These are phyloP conservation scores for Adansonia gregorii DNA, from an alignment of 441 rosid species.

Conservation along the genomic window DNA sequence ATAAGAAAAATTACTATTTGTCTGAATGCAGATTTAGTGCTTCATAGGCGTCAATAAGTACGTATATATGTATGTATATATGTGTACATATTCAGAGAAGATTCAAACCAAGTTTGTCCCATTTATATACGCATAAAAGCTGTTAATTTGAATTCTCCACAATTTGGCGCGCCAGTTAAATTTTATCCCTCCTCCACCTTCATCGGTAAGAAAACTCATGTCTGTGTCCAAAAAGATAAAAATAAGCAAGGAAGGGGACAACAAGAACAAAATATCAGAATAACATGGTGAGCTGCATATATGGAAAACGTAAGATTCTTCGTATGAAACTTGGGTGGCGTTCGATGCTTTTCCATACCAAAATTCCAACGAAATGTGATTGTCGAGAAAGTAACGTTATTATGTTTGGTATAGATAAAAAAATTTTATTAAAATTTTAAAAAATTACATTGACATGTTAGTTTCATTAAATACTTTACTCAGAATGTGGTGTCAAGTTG, in stretches of 20 bases:
- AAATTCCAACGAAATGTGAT: too few species aligned
- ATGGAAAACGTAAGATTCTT: not conserved
- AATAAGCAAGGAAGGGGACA: slow-evolving; percentile 9
- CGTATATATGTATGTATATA: slow-evolving; percentile 25
- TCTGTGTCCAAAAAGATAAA: slow-evolving; percentile 28
- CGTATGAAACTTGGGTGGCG: too few species aligned
- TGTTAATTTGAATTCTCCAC: slow-evolving; percentile 34
- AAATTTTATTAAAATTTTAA: too few species aligned
- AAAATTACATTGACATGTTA: too few species aligned
- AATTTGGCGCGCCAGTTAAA: slow-evolving; percentile 22
- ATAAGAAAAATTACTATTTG: slow-evolving; percentile 13
- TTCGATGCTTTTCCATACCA: too few species aligned
- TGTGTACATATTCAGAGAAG: slow-evolving; percentile 20
- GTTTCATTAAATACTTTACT: too few species aligned
- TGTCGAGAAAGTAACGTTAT: too few species aligned
- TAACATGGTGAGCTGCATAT: not conserved
- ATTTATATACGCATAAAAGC: slow-evolving; percentile 28
- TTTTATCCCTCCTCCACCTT: slow-evolving; percentile 20
- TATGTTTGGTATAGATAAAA: too few species aligned
- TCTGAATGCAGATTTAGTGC: slow-evolving; percentile 28
- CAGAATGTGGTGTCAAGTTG: too few species aligned
- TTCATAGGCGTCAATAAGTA: slow-evolving; percentile 22
- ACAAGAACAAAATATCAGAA: not conserved
- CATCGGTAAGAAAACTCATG: slow-evolving; percentile 24
- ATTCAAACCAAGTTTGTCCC: slow-evolving; percentile 33